phyloP scores from a whole-genome alignment of 108 stramenopile species.

The Conticribra weissflogii region DNA sequence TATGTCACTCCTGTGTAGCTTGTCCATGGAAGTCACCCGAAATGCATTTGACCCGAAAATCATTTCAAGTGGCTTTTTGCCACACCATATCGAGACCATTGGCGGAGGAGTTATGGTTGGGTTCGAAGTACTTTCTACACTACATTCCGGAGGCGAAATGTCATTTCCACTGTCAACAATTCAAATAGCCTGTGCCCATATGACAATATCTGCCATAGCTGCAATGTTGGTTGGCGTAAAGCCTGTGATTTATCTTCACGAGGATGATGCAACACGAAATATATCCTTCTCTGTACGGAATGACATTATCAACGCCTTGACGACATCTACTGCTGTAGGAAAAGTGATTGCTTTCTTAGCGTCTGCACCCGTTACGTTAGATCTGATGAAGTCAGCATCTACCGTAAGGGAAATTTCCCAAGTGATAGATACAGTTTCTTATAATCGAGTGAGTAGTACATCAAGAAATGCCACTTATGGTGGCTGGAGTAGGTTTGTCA shows the following conservation, averaged over 20 bases:
- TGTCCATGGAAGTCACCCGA: slow-evolving; percentile 18
- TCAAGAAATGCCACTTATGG: slow-evolving; percentile 31
- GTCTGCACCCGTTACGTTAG: slow-evolving; percentile 19
- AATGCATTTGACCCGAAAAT: slow-evolving; percentile 24
- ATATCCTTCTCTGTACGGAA: slow-evolving; percentile 25
- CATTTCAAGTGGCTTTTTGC: slow-evolving; percentile 1
- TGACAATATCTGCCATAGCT: slow-evolving; percentile 26
- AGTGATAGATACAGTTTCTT: slow-evolving; percentile 26
- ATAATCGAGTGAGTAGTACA: slow-evolving; percentile 5
- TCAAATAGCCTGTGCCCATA: slow-evolving; percentile 21
- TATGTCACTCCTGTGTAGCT: slow-evolving; percentile 27
- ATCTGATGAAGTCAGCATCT: slow-evolving; percentile 24
- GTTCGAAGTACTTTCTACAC: slow-evolving; percentile 28
- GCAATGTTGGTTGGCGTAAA: slow-evolving; percentile 23
- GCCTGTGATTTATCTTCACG: slow-evolving; percentile 37
- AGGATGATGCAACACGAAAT: slow-evolving; percentile 23
- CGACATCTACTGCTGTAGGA: slow-evolving; percentile 42
- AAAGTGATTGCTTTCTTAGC: slow-evolving; percentile 41
- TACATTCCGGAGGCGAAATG: slow-evolving; percentile 30
- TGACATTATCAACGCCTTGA: slow-evolving; percentile 29
- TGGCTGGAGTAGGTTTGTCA: slow-evolving; percentile 39
- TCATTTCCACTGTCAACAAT: slow-evolving; percentile 5
- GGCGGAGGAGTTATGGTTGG: slow-evolving; percentile 29
- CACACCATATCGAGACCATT: slow-evolving; percentile 22
- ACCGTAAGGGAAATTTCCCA: slow-evolving; percentile 14